Evolutionary conservation across 495 filamentous ascomycete genomes (phyloP), one percentile per base, ranked within the genome.

Genomic region (Cercophora scortea): DNA sequence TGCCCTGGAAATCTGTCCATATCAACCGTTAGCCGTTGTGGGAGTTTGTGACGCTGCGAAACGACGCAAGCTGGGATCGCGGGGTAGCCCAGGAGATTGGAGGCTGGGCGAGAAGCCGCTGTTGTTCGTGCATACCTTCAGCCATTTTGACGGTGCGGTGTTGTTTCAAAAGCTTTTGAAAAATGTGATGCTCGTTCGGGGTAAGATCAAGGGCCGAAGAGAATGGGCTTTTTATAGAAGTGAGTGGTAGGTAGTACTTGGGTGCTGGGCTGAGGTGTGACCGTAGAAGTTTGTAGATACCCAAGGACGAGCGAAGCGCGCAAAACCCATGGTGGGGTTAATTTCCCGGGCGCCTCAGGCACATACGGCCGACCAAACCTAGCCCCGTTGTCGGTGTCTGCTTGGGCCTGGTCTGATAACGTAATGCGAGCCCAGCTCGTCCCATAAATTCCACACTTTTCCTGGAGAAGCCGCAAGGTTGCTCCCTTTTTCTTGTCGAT

Each of bases 281-380:
- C 47, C 16, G 13, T 48, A 43, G 50, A 60, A 60, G 50, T 57
- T 60, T 60, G 58, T 54, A 50, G 55, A 51, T 60, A 60, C 58
- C 58, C 58, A 58, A 60, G 44, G 50, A 46, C 34, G 47, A 38
- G 42, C 44, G 50, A 42, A 42, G 16, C 17, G 42, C 18, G 25
- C 15, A 32, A 32, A 45, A 18, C 17, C 42, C 10, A 36, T 57
- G 54, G 58, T 60, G 58, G 58, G 58, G 54, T 58, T 17, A 47
- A 38, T 54, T 53, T 57, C 32, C 25, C 25, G 2, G 25, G 2
- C 43, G 58, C 54, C 55, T 57, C 58, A 60, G 58, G 58, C 51
- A 25, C 25, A 25, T 25, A 25, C 25, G 25, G 25, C 25, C 25
- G 25, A 25, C 25, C 25, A 25, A 25, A 2, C 25, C 5, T 25